Percentiles rank a stretch among this genome's conserved stretches.
These are phyloP conservation scores for Backusella sp. DNA, from an alignment of 192 early-diverging fungal species.

Conservation along the genomic window DNA sequence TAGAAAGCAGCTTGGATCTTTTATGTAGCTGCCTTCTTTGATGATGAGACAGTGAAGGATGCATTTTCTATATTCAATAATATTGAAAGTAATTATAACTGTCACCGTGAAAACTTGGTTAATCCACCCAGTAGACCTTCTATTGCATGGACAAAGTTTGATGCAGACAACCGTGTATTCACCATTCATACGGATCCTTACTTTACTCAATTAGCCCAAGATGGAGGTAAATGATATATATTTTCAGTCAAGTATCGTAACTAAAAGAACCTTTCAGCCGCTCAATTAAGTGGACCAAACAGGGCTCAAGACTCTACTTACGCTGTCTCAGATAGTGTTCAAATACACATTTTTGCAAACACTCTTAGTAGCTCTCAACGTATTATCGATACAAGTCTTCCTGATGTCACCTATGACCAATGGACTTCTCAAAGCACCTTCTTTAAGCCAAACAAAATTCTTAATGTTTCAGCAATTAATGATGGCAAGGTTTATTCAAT, in stretches of 20 bases:
- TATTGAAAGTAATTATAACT: background rate
- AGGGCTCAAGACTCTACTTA: background rate
- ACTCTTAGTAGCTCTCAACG: background rate
- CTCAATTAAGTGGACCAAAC: background rate
- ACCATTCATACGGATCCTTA: background rate
- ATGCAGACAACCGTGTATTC: background rate
- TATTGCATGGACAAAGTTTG: background rate
- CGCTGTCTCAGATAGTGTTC: no score
- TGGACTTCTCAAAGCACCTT: background rate
- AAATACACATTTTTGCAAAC: background rate
- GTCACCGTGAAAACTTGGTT: background rate
- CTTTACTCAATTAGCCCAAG: constrained; percentile 10
- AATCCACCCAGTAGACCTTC: background rate
- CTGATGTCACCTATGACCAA: background rate
- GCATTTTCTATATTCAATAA: background rate
- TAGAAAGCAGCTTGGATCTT: constrained; percentile 15
- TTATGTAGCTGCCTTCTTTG: constrained; percentile 9
- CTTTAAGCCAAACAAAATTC: background rate
- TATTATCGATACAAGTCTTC: constrained; percentile 10
- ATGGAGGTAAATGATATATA: background rate
- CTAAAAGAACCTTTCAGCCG: background rate
- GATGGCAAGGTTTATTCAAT: background rate
- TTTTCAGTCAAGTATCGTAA: background rate
- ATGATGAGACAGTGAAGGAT: background rate
- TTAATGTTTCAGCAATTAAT: background rate